Conservation (phyloP, 2,329 filamentous ascomycete genomes). For the Clathrospora elynae region DNA sequence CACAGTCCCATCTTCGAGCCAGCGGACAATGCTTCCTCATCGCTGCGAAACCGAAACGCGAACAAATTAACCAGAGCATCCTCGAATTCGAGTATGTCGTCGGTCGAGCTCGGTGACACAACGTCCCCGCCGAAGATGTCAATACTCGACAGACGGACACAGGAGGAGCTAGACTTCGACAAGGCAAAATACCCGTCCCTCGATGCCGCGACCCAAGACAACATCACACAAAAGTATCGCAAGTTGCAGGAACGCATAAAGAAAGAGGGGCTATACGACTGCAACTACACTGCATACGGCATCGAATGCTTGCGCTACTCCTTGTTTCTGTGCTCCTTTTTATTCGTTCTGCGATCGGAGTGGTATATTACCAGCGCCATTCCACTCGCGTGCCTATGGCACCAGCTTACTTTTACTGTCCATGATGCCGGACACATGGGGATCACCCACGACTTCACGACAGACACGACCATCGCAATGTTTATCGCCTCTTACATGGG, state of each 20-base stretch:
- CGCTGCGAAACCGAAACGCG: slow-evolving; percentile 45
- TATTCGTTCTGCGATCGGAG: slow-evolving; percentile 53
- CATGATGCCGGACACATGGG: slow-evolving; percentile 98
- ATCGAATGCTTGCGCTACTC: slow-evolving; percentile 75
- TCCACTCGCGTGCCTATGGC: slow-evolving; percentile 85
- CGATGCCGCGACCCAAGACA: slow-evolving; percentile 73
- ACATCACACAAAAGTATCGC: slow-evolving; percentile 82
- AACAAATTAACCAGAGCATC: slow-evolving; percentile 49
- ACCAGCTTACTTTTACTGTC: slow-evolving; percentile 90
- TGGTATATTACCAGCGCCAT: slow-evolving; percentile 67
- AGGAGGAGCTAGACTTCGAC: slow-evolving; percentile 76
- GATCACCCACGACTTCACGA: slow-evolving; percentile 87
- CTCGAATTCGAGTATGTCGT: slow-evolving; percentile 66
- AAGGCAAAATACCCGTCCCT: slow-evolving; percentile 79
- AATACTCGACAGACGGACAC: slow-evolving; percentile 74
- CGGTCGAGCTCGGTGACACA: slow-evolving; percentile 51
- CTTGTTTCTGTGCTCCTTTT: slow-evolving; percentile 65
- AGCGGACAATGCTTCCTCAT: slow-evolving; percentile 46
- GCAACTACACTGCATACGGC: slow-evolving; percentile 80
- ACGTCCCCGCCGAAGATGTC: slow-evolving; percentile 55
- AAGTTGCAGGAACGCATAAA: slow-evolving; percentile 72
- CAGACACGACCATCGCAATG: slow-evolving; percentile 85
- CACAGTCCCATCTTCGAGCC: slow-evolving; percentile 65
- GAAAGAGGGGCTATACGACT: slow-evolving; percentile 78
- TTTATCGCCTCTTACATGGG: slow-evolving; percentile 88